Evolutionary conservation across 148 eudicot species (phyloP).

Genomic region (Bassia scoparia): DNA sequence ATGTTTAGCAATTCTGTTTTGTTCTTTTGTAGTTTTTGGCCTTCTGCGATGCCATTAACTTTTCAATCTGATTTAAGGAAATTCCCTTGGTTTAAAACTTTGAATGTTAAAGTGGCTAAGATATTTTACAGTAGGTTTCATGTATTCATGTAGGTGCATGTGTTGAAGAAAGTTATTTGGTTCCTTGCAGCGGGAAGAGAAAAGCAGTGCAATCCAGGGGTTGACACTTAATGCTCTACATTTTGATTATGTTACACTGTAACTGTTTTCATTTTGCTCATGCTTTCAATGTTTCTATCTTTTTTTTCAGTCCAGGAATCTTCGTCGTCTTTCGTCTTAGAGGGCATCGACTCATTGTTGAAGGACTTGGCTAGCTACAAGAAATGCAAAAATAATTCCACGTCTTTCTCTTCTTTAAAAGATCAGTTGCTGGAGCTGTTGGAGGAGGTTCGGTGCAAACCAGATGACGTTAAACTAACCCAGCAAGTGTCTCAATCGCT

Average conservation of each 20-base stretch:
- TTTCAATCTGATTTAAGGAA: background rate
- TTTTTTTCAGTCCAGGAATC: conserved; percentile 2
- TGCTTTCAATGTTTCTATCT: background rate
- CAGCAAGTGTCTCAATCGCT: background rate
- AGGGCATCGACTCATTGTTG: background rate
- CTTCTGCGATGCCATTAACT: background rate
- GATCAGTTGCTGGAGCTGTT: background rate
- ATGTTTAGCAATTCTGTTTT: no score
- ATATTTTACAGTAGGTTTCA: background rate
- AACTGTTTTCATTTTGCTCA: background rate
- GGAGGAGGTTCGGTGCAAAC: background rate
- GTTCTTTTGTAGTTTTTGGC: no score
- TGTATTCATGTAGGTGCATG: background rate
- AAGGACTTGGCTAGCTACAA: background rate
- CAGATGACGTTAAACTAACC: background rate
- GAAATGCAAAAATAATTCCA: background rate
- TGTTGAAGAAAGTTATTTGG: background rate
- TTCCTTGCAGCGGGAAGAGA: background rate
- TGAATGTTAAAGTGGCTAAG: background rate
- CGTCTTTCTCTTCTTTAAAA: background rate
- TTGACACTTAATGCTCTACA: background rate
- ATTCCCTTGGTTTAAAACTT: no score
- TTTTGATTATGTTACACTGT: background rate
- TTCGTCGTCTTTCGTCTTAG: background rate
- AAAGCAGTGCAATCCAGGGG: background rate